These are phyloP conservation scores for Metschnikowia picachoensis DNA, from an alignment of 805 yeast genomes.

Conservation along the genomic window DNA sequence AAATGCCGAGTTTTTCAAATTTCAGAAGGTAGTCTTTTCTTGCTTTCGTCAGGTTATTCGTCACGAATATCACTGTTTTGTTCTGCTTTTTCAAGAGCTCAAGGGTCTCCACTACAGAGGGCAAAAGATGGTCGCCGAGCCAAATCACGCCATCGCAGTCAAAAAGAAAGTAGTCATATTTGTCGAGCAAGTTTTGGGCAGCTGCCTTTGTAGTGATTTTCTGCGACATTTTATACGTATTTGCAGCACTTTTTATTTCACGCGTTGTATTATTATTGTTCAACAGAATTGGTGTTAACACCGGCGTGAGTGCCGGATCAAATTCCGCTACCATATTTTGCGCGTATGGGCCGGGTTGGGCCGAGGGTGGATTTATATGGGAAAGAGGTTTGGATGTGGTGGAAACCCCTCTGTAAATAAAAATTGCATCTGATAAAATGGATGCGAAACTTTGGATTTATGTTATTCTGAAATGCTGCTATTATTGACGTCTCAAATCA, in stretches of 20 bases:
- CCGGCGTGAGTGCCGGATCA: not conserved
- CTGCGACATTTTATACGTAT: constrained; percentile 35
- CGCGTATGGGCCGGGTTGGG: not conserved
- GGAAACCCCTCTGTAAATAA: too few species aligned
- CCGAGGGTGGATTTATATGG: not conserved
- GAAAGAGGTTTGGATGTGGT: too few species aligned
- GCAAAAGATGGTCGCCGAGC: constrained; percentile 81
- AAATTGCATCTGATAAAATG: too few species aligned
- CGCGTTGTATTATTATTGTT: not conserved
- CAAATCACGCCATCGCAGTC: constrained; percentile 98
- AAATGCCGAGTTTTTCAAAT: constrained; percentile 57
- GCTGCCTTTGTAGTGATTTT: constrained; percentile 48
- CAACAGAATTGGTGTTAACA: not conserved
- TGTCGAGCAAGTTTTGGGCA: constrained; percentile 52
- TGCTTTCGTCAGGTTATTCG: constrained; percentile 93
- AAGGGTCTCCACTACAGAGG: constrained; percentile 74
- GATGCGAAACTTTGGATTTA: too few species aligned
- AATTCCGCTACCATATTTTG: not conserved
- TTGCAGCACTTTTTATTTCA: not conserved
- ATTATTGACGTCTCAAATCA: too few species aligned
- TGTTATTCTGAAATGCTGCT: too few species aligned
- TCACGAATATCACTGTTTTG: constrained; percentile 82
- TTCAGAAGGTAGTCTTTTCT: constrained; percentile 72
- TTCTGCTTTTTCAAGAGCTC: constrained; percentile 48
- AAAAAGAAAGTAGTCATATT: constrained; percentile 82